Evolutionary conservation across 2,329 filamentous ascomycete species (phyloP).

Genomic region (Phoma herbarum): DNA sequence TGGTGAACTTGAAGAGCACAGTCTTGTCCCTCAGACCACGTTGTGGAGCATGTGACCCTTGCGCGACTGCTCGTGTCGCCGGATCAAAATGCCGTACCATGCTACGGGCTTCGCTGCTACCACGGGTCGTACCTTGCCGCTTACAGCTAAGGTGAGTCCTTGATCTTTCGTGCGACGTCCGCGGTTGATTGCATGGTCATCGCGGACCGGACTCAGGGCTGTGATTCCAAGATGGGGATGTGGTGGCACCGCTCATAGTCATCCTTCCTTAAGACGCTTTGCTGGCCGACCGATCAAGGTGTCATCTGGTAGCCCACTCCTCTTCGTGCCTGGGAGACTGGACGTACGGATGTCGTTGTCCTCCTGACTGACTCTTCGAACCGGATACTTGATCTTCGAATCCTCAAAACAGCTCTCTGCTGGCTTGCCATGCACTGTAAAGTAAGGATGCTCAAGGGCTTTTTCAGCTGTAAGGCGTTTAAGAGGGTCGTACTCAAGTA

Average conservation of each 20-base stretch:
- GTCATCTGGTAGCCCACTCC: slow-evolving; percentile 86
- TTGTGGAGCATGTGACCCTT: neutral
- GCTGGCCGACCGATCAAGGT: slow-evolving; percentile 65
- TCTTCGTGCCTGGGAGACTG: slow-evolving; percentile 89
- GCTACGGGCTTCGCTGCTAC: neutral
- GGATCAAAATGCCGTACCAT: neutral
- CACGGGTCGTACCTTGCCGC: slow-evolving; percentile 1
- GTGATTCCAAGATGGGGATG: neutral
- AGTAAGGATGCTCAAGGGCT: slow-evolving; percentile 91
- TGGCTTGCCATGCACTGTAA: slow-evolving; percentile 68
- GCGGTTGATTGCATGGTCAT: slow-evolving; percentile 4
- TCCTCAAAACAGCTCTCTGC: slow-evolving; percentile 91
- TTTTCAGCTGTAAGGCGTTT: slow-evolving; percentile 87
- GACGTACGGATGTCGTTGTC: slow-evolving; percentile 95
- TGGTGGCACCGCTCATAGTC: slow-evolving; percentile 19
- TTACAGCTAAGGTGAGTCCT: neutral
- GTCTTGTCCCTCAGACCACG: neutral
- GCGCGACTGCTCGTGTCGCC: slow-evolving; percentile 3
- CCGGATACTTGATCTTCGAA: slow-evolving; percentile 85
- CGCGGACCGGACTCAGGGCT: slow-evolving; percentile 1
- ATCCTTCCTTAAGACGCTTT: slow-evolving; percentile 63
- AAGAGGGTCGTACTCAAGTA: slow-evolving; percentile 92
- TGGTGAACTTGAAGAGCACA: neutral
- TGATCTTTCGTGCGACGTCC: slow-evolving; percentile 5
- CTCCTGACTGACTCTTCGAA: slow-evolving; percentile 88